phyloP scores from a whole-genome alignment of 2,329 filamentous ascomycete species.

The Dactylellina sp. region DNA sequence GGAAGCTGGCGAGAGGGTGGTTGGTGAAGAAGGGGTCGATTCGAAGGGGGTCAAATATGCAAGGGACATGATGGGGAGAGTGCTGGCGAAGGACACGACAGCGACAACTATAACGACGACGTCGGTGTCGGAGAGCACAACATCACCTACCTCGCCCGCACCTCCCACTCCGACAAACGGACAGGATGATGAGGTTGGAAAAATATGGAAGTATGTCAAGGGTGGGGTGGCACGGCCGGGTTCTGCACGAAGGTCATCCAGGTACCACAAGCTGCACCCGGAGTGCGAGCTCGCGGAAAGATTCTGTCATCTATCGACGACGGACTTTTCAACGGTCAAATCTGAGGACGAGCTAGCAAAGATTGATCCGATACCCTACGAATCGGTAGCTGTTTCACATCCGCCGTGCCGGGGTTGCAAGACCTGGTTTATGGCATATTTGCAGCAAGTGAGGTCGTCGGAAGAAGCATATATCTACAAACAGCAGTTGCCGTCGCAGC shows the following conservation, averaged over 20 bases:
- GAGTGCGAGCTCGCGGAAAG: conserved; percentile 41
- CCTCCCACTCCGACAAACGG: not conserved
- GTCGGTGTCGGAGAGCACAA: not conserved
- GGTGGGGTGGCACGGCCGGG: conserved; percentile 5
- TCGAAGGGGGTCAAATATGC: conserved; percentile 17
- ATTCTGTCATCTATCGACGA: conserved; percentile 30
- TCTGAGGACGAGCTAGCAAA: conserved; percentile 27
- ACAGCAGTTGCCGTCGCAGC: not conserved
- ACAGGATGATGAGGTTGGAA: conserved; percentile 22
- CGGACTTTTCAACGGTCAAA: conserved; percentile 20
- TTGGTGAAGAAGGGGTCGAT: conserved; percentile 11
- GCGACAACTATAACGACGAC: conserved; percentile 14
- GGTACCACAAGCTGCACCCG: conserved; percentile 26
- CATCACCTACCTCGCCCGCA: not conserved
- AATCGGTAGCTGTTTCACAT: conserved; percentile 28
- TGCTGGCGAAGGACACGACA: conserved; percentile 25
- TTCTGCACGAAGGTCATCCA: not conserved
- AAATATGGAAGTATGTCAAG: conserved; percentile 35
- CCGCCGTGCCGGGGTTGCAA: conserved; percentile 36
- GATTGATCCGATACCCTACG: conserved; percentile 29
- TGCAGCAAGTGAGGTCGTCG: conserved; percentile 33
- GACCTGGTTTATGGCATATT: conserved; percentile 42
- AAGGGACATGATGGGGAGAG: conserved; percentile 27
- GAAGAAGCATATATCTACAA: conserved; percentile 21
- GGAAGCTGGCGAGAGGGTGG: conserved; percentile 16